Evolutionary conservation across 805 yeast species (phyloP), one percentile per base, ranked within the genome.

Genomic region (Lipomyces anomalus): DNA sequence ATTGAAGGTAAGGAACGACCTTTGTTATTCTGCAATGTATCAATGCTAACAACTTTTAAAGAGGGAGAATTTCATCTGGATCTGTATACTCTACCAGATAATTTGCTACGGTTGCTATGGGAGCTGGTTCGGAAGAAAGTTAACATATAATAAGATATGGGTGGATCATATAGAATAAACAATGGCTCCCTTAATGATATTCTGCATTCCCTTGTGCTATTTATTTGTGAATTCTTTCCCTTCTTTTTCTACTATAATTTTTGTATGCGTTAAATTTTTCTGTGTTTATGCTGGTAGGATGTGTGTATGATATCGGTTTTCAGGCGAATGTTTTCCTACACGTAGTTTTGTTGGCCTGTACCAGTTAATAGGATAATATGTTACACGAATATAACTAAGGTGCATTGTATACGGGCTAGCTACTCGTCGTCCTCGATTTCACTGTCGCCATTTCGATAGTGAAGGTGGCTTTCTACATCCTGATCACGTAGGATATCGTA

Each of bases 31-130:
- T 3, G 41, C 9, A 11, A 38, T 34, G 16, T 7, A 18, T 5
- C 22, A 36, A 6, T 17, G 36, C 7, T 16, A 20, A n/a, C 13
- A 7, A 16, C 33, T n/a, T 16, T 23, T 28, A 17, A 22, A 52
- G 90, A 86, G 59, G 98, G 98, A 43, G 97, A 92, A 70, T 90
- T 92, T 65, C 87, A 95, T 44, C 86, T 90, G 85, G 98, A 90
- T 68, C 75, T 90, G 57, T 89, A 79, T 66, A 89, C 97, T 22
- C 72, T 90, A 56, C 97, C 97, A 18, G 97, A 90, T 63, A 79
- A 84, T 35, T 71, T 92, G 63, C 75, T 92, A 63, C 87, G 85
- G 70, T 84, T 94, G 72, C 74, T 90, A 66, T 88, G 94, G 94
- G 97, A 90, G 55, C 89, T 84, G 64, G 95, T 90, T 35, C 81